Percentiles rank a stretch among this genome's conserved stretches.
Conservation (phyloP, 177 flowering plant genomes). For the Vitis hybrid region DNA sequence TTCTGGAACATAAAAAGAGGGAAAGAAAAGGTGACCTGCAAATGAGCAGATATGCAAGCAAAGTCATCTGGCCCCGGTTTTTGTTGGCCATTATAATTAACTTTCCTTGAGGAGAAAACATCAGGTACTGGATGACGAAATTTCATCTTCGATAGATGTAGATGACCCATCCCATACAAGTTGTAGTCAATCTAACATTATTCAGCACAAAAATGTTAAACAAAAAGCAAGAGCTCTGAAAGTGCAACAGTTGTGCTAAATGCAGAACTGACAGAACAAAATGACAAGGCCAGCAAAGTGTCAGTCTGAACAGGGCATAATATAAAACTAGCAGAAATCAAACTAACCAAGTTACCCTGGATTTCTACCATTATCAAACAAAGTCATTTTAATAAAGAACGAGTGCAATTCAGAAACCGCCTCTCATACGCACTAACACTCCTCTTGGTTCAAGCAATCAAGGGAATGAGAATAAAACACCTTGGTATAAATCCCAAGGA, state of each 20-base stretch:
- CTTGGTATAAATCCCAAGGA: no score
- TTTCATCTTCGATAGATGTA: slow-evolving; percentile 80
- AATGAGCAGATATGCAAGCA: slow-evolving; percentile 23
- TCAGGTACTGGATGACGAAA: slow-evolving; percentile 84
- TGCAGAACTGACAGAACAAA: no score
- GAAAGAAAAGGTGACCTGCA: slow-evolving; percentile 36
- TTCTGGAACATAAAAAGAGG: background rate
- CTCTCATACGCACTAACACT: no score
- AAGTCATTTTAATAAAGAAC: no score
- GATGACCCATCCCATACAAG: slow-evolving; percentile 92
- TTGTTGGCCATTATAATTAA: slow-evolving; percentile 11
- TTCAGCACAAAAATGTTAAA: background rate
- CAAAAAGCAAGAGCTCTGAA: background rate
- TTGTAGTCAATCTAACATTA: slow-evolving; percentile 75
- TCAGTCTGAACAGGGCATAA: no score
- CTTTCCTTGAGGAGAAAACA: slow-evolving; percentile 25
- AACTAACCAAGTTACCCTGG: no score
- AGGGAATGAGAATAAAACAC: no score
- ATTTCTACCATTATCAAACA: no score
- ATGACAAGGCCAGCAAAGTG: no score
- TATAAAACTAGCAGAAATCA: no score
- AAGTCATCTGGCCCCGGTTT: slow-evolving; percentile 18
- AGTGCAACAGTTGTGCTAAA: background rate
- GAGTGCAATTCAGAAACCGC: no score
- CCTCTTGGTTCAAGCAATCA: no score